These are phyloP conservation scores for Penicillium dipodomyicola DNA, from an alignment of 495 filamentous ascomycete species.

Conservation along the genomic window DNA sequence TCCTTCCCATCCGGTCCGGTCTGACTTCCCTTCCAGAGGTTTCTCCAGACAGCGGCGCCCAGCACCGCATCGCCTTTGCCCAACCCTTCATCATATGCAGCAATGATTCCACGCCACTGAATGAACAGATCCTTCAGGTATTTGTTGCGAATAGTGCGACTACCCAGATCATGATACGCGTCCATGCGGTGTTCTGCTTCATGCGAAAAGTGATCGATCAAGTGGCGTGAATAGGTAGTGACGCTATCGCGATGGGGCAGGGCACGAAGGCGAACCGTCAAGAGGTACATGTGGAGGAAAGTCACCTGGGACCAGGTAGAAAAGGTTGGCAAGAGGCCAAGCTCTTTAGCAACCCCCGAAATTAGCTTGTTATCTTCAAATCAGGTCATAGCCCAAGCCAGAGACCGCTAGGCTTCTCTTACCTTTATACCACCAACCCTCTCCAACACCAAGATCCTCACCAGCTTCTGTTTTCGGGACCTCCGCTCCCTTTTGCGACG, in stretches of 20 bases:
- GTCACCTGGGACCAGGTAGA: slow-evolving; percentile 93
- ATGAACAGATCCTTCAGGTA: slow-evolving; percentile 91
- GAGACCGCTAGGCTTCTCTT: slow-evolving; percentile 24
- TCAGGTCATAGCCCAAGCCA: background rate
- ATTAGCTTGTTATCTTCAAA: slow-evolving; percentile 5
- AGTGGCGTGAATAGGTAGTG: slow-evolving; percentile 66
- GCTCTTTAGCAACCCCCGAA: slow-evolving; percentile 27
- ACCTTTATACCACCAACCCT: slow-evolving; percentile 84
- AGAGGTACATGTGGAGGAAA: slow-evolving; percentile 91
- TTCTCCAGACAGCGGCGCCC: slow-evolving; percentile 88
- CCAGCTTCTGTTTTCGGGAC: slow-evolving; percentile 66
- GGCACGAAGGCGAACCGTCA: slow-evolving; percentile 80
- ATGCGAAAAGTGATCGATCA: slow-evolving; percentile 91
- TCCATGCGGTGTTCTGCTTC: slow-evolving; percentile 86
- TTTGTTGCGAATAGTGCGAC: slow-evolving; percentile 65
- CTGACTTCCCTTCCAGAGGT: slow-evolving; percentile 71
- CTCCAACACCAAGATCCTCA: slow-evolving; percentile 73
- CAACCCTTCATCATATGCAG: slow-evolving; percentile 85
- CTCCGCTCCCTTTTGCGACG: slow-evolving; percentile 50
- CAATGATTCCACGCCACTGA: slow-evolving; percentile 82
- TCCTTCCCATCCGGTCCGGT: slow-evolving; percentile 34
- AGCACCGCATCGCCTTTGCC: slow-evolving; percentile 80
- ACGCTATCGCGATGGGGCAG: slow-evolving; percentile 59
- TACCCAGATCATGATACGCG: slow-evolving; percentile 62
- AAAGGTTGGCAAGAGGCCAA: slow-evolving; percentile 78